Evolutionary conservation across 2,329 filamentous ascomycete species (phyloP), one percentile per base, ranked within the genome.

Genomic region (Colletotrichum sp.): DNA sequence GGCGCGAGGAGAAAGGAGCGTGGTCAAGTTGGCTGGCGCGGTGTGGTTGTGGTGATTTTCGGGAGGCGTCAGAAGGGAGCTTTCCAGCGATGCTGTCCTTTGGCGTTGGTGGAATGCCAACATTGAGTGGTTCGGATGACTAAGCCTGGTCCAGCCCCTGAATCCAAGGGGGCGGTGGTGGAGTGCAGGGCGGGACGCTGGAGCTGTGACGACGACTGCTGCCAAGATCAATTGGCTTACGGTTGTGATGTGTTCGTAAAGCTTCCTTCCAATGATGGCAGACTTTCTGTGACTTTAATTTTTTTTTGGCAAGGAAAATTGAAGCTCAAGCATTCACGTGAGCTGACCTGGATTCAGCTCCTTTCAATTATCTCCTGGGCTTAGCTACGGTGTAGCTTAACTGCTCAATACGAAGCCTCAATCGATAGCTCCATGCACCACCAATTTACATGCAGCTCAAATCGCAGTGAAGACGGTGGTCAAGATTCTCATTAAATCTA

Each of bases 1-100:
- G 19, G 39, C 22, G 28, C 19, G 30, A 60, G 52, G 30, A 44
- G 70, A 78, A 82, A 82, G 71, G 81, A 83, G 79, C 72, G 81
- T 82, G 78, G 59, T 75, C 63, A 76, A 78, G 77, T 78, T 75
- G 75, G 76, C 63, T 76, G 67, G 52, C 39, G 66, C 57, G 57
- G 15, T 73, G 59, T 52, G 39, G 19, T 52, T n/a, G n/a, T 52
- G n/a, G 44, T 48, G 6, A 3, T 52, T 22, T 52, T 22, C n/a
- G n/a, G 44, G 11, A 52, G 44, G 44, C 44, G 44, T 52, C 44
- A 52, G 44, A n/a, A 52, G n/a, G 44, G 36, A 69, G 73, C 39
- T 64, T 48, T 32, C 19, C 30, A 30, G 61, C 32, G 74, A 76
- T 68, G 73, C 68, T 76, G 75, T 75, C 73, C 68, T 76, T 73